Percentiles rank a stretch among this genome's conserved stretches.
phyloP scores from a whole-genome alignment of 139 green algal species.

The Chlorella sp. region DNA sequence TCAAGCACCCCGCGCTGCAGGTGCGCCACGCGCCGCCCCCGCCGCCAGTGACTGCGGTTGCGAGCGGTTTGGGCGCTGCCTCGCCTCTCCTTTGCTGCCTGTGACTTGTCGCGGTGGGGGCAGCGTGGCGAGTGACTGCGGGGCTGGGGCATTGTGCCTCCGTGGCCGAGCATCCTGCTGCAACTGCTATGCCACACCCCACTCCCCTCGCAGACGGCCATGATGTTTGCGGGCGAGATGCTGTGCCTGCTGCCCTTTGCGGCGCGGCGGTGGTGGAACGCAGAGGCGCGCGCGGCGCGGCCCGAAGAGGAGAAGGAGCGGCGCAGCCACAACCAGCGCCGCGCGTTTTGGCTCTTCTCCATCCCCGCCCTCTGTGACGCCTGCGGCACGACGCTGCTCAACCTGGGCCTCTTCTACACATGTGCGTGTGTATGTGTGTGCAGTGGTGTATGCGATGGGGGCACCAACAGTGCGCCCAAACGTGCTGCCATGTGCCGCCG shows the following conservation, averaged over 20 bases:
- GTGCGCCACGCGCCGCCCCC: no score
- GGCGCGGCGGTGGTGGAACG: constrained; percentile 44
- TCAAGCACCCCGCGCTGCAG: constrained; percentile 80
- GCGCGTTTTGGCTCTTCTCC: constrained; percentile 49
- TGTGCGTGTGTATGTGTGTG: no score
- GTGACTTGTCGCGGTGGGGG: no score
- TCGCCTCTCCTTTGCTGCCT: background rate
- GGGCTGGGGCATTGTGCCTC: no score
- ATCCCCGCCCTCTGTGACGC: constrained; percentile 82
- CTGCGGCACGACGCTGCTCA: constrained; percentile 77
- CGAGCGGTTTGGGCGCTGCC: background rate
- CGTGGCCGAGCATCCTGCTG: no score
- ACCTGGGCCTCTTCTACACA: constrained; percentile 88
- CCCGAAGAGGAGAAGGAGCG: constrained; percentile 7
- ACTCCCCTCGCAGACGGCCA: constrained; percentile 57
- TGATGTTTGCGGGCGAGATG: constrained; percentile 81
- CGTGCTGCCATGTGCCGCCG: no score
- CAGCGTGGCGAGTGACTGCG: no score
- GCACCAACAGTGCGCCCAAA: no score
- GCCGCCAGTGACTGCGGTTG: no score
- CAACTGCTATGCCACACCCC: background rate
- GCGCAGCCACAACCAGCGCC: background rate
- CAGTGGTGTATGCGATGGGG: no score
- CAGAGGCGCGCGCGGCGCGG: background rate
- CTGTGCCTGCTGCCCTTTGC: constrained; percentile 81